Percentiles rank a stretch among this genome's conserved stretches.
phyloP scores from a whole-genome alignment of 2,329 filamentous ascomycete genomes.

The Colletotrichum sp. region DNA sequence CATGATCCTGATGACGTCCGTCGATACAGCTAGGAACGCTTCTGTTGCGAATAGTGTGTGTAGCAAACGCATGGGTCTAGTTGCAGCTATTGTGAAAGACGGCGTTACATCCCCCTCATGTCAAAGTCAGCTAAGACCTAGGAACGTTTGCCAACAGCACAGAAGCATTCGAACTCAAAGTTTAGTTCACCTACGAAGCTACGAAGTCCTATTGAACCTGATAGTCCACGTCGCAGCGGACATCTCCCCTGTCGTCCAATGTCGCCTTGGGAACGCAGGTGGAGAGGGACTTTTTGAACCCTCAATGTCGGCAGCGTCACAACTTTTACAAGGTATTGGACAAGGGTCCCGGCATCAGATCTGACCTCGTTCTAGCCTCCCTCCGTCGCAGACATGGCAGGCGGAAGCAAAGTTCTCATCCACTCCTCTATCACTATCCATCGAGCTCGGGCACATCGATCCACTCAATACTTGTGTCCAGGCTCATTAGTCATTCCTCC shows the following conservation, averaged over 20 bases:
- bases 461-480: background rate
- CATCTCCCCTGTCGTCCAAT: background rate
- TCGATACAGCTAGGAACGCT: background rate
- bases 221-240: background rate
- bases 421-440: background rate
- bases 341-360: background rate
- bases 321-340: background rate
- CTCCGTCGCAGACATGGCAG: background rate
- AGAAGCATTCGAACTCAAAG: background rate
- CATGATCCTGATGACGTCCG: background rate
- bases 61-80: background rate
- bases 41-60: background rate
- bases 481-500: slow-evolving; percentile 7
- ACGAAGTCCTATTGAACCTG: background rate
- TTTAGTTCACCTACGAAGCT: background rate
- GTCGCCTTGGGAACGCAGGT: background rate
- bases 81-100: background rate
- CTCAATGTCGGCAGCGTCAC: background rate
- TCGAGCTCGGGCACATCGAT: background rate
- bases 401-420: background rate
- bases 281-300: background rate
- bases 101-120: background rate
- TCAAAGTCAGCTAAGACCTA: background rate
- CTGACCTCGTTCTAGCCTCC: background rate
- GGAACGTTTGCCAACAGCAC: background rate